Evolutionary conservation across 768 basidiomycete species (phyloP), one percentile per base, ranked within the genome.

Genomic region (Lentinula sp.): DNA sequence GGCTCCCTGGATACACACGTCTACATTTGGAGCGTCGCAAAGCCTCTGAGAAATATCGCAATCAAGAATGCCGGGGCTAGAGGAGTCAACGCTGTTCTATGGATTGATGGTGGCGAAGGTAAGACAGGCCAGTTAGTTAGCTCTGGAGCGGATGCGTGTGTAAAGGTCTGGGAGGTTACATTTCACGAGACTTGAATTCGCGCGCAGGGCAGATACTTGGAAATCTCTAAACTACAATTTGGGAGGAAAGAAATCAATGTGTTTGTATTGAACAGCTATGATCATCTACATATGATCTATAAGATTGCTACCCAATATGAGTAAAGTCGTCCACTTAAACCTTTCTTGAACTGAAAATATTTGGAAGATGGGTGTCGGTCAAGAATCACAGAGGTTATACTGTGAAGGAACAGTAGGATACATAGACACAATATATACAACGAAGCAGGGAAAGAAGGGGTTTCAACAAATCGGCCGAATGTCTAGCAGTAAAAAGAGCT

Each of bases 1-100:
- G 94, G 89, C 10, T 92, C 93, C 18, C 80, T 96, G n/a, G 96
- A 98, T 70, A 95, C 95, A 34, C 84, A 93, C 65, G 84, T 96
- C 4, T 97, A 94, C 68, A 75, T 98, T 28, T 98, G 91, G 86
- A 86, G 87, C 64, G 84, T 93, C 34, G 75, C 75, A 48, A 82
- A 84, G 68, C 86, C 88, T 8, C 74, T 84, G 71, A 86, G 81
- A 72, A 91, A 89, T 65, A 84, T 94, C 39, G 80, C 86, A 31
- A 86, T 98, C 70, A 88, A 87, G 78, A 94, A 94, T 63, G 93
- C 91, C 0, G 86, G 86, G 40, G 85, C 92, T 5, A 91, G 93
- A 11, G 95, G 95, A 8, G 88, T 93, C 2, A 87, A 86, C 62
- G 80, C 81, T 18, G 93, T 95, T 6, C 76, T 86, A 49, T 98